Percentiles rank a stretch among this genome's conserved stretches.
Conservation (phyloP, 306 rosid genomes). For the Vicia villosa region DNA sequence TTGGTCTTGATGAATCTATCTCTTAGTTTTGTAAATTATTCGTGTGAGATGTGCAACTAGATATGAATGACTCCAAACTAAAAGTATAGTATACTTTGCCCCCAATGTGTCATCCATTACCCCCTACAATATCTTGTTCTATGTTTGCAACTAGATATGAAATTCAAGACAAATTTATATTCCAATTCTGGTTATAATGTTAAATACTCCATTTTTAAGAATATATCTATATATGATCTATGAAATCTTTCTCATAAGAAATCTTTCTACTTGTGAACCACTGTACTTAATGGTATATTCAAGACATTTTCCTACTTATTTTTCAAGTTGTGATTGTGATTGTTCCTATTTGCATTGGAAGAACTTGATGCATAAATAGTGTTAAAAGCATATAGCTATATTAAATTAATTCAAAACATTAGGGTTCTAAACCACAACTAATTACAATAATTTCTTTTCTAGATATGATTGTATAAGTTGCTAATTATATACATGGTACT, state of each 20-base stretch:
- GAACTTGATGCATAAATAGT: conserved; percentile 8
- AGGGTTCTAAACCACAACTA: background rate
- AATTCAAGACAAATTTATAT: background rate
- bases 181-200: background rate
- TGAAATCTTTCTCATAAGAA: background rate
- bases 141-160: too few relatives aligned
- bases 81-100: too few relatives aligned
- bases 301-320: background rate
- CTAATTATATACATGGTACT: background rate
- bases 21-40: too few relatives aligned
- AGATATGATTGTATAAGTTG: background rate
- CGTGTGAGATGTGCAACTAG: too few relatives aligned
- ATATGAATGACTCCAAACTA: too few relatives aligned
- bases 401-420: background rate
- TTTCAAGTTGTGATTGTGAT: background rate
- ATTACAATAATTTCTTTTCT: background rate
- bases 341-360: background rate
- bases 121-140: too few relatives aligned
- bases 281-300: background rate
- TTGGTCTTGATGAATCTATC: too few relatives aligned
- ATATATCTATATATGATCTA: background rate
- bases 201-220: background rate
- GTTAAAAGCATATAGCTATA: background rate
- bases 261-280: background rate
- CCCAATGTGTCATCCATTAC: too few relatives aligned